phyloP scores from a whole-genome alignment of 192 early-diverging fungal species.

The Linnemannia exigua region DNA sequence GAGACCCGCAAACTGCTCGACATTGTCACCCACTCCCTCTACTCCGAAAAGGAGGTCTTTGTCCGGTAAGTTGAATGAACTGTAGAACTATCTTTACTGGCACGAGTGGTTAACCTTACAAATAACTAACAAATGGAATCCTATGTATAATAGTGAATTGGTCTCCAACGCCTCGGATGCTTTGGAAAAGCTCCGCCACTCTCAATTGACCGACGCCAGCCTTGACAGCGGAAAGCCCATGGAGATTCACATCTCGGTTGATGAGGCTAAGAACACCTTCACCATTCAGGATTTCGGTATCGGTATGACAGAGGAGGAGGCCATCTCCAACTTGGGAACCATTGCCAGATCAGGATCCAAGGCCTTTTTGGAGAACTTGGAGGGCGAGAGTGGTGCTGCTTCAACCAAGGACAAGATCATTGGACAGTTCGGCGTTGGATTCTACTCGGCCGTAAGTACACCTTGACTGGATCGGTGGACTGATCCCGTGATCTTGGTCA shows the following conservation, averaged over 20 bases:
- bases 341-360: slow-evolving; percentile 90
- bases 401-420: slow-evolving; percentile 77
- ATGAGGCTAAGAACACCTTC: slow-evolving; percentile 63
- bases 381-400: slow-evolving; percentile 52
- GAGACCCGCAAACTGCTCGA: slow-evolving; percentile 73
- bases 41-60: slow-evolving; percentile 77
- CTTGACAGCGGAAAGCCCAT: slow-evolving; percentile 65
- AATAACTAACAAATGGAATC: neutral
- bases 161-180: slow-evolving; percentile 77
- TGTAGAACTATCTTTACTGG: neutral
- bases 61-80: slow-evolving; percentile 47
- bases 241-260: slow-evolving; percentile 71
- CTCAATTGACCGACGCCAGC: slow-evolving; percentile 56
- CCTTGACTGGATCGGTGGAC: slow-evolving; percentile 32
- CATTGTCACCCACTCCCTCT: slow-evolving; percentile 75
- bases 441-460: slow-evolving; percentile 62
- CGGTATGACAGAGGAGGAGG: slow-evolving; percentile 83
- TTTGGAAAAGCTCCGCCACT: slow-evolving; percentile 72
- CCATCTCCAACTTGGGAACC: slow-evolving; percentile 85
- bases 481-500: neutral
- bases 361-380: slow-evolving; percentile 80
- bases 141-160: slow-evolving; percentile 62
- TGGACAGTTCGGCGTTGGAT: slow-evolving; percentile 91
- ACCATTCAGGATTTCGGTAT: slow-evolving; percentile 84
- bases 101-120: neutral